Percentiles rank a stretch among this genome's conserved stretches.
phyloP scores from a whole-genome alignment of 345 rosid genomes.

The Aurinia saxatilis region DNA sequence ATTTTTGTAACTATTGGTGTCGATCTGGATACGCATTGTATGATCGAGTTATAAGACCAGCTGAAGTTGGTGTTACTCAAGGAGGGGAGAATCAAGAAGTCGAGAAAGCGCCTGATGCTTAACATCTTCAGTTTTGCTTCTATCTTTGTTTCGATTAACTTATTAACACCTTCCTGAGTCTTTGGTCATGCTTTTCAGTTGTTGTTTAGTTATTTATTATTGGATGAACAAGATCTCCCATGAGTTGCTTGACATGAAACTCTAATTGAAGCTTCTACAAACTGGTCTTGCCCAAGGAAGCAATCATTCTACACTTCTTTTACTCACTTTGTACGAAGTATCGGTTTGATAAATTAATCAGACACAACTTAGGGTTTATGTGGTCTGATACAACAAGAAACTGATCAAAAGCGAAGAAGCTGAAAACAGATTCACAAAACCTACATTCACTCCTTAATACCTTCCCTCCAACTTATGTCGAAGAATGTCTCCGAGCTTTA shows the following conservation, averaged over 20 bases:
- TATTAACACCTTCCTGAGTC: constrained; percentile 2
- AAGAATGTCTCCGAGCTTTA: constrained; percentile 63
- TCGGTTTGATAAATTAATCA: constrained; percentile 6
- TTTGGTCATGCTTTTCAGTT: constrained; percentile 2
- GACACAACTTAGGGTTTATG: neutral
- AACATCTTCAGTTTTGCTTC: constrained; percentile 16
- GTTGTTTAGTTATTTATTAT: constrained; percentile 16
- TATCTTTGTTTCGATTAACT: neutral
- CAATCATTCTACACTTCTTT: neutral
- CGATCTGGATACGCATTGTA: constrained; percentile 60
- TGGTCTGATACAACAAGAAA: constrained; percentile 2
- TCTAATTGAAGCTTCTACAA: neutral
- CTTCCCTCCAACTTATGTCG: constrained; percentile 35
- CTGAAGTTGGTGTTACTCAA: constrained; percentile 87
- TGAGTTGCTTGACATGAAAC: constrained; percentile 7
- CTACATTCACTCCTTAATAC: neutral
- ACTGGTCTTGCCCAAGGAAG: neutral
- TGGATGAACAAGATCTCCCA: constrained; percentile 13
- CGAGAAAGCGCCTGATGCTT: constrained; percentile 29
- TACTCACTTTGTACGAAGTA: neutral
- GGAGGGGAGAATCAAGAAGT: constrained; percentile 32
- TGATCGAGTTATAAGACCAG: constrained; percentile 86
- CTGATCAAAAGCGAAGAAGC: neutral
- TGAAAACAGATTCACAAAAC: neutral
- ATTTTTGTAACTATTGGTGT: too few relatives aligned